Base-by-base conservation (phyloP, 116 monocot genomes). In the Thalassia testudinum region DNA sequence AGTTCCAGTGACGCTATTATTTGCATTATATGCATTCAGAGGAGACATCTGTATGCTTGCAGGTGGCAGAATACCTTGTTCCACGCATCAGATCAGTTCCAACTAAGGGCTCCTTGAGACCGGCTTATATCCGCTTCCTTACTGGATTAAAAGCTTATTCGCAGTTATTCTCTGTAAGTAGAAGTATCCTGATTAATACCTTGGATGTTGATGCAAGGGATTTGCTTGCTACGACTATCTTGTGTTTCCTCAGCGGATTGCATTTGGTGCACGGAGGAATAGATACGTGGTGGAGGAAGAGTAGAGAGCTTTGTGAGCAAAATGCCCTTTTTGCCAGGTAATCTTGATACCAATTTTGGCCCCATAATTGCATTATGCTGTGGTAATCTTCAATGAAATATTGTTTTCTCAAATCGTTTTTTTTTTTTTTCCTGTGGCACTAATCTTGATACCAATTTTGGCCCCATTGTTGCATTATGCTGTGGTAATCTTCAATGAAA, bases 101-200 rank as follows among this genome's bases (percentile, higher is more conserved):
- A 24, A 65, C 27, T 40, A 78, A 61, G 43, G 72, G 62, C 56
- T 70, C 73, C 24, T 80, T 73, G 80, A 93, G 71, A 53, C 93
- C 93, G 14, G 80, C 93, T 14, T 93, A 93, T 73, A 81, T 93
- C 28, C 78, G 83, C 45, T 93, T 87, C 60, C 84, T 93, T 30
- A 87, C 93, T 1, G 93, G 93, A 59, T 60, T 93, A 52, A 93
- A 84, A 75, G 93, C 93, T 43, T 93, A 93, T 63, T 84, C 93
- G 21, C 80, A 86, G 62, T 87, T 95, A 43, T 95, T 87, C 69
- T 87, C 93, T 69, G 87, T 95, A 54, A 61, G 42, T 37, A 21
- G 14, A 25, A 11, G 5, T 42, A n/a, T 14, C 13, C 13, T 42
- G 42, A 17, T 20, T 57, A 38, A 21, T 61, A 34, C 13, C 10